Evolutionary conservation across 768 basidiomycete genomes (phyloP).

Genomic region (Phlebiopsis flavidoalba): DNA sequence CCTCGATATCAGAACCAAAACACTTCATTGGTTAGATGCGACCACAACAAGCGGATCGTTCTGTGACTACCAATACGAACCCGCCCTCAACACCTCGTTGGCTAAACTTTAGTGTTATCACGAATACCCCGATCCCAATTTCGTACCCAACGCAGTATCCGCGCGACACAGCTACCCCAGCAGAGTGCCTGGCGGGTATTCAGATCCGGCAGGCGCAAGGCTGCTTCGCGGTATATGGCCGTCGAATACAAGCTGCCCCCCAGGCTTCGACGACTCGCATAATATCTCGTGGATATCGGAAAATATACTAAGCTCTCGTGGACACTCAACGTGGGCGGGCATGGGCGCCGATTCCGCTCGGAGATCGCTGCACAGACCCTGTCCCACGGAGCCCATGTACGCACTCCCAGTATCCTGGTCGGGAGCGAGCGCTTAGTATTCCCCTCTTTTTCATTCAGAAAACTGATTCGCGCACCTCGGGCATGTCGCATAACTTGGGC

Average conservation of each 20-base stretch:
- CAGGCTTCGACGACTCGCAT: constrained; percentile 73
- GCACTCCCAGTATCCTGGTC: constrained; percentile 17
- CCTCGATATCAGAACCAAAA: constrained; percentile 53
- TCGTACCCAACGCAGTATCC: background rate
- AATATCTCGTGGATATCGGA: constrained; percentile 83
- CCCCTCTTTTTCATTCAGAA: constrained; percentile 36
- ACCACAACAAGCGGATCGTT: constrained; percentile 82
- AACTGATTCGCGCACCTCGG: constrained; percentile 81
- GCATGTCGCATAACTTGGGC: constrained; percentile 80
- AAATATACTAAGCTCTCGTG: constrained; percentile 61
- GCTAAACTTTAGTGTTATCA: too few relatives aligned
- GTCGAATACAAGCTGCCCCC: constrained; percentile 65
- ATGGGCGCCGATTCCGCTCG: constrained; percentile 53
- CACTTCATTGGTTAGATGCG: constrained; percentile 60
- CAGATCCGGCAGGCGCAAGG: constrained; percentile 19
- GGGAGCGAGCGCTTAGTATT: too few relatives aligned
- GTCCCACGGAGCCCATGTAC: constrained; percentile 82
- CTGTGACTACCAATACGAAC: constrained; percentile 63
- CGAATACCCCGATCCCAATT: constrained; percentile 35
- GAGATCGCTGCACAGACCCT: constrained; percentile 62
- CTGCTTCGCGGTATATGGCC: constrained; percentile 73
- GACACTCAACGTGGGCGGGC: constrained; percentile 68
- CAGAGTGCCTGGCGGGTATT: background rate
- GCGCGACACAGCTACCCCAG: background rate
- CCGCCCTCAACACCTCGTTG: too few relatives aligned